Evolutionary conservation across 2,329 filamentous ascomycete species (phyloP), one percentile per base, ranked within the genome.

Genomic region (Aspergillus sp.): DNA sequence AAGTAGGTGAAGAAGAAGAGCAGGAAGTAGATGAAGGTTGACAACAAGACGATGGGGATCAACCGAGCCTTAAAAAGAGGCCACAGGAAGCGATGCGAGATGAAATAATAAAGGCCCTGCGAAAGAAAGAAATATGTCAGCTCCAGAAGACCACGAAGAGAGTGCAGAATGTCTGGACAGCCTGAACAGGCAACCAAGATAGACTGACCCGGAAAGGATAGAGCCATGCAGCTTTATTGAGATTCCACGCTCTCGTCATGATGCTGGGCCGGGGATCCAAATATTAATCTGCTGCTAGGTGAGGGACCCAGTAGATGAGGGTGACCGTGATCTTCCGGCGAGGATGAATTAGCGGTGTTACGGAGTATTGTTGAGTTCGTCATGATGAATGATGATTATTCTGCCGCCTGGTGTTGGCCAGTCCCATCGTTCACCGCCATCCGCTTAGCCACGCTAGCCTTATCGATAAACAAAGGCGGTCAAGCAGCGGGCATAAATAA

Each of bases 1-100:
- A 97, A 78, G 67, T 96, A 98, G 0, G 91, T 83, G 75, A 95
- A 96, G 12, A 91, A 82, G 75, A 98, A 98, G 20, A 98, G 85
- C 20, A 96, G 81, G n/a, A 88, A 80, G 63, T 96, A 91, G 14
- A 97, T 90, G 56, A 95, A 86, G 14, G 89, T 80, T 0, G 93
- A 96, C 12, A 97, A 88, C 14, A 97, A 79, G 2, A 90, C 85
- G 29, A 96, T 83, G 0, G 94, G 93, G 0, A 98, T 77, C 2
- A 99, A 81, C 16, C 93, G 87, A 24, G 90, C 82, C 58, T 85
- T 81, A 65, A 96, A 89, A 1, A 97, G 84, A 24, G 93, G 92
- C 76, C 90, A 96, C 65, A 95, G 89, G 67, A 90, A 92, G 22
- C 86, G 87, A 72, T 93, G 90, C 32, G 84, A 82, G 54, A 86